Evolutionary conservation across 176 grass and related monocot species (phyloP).

Genomic region (Carex parvula): DNA sequence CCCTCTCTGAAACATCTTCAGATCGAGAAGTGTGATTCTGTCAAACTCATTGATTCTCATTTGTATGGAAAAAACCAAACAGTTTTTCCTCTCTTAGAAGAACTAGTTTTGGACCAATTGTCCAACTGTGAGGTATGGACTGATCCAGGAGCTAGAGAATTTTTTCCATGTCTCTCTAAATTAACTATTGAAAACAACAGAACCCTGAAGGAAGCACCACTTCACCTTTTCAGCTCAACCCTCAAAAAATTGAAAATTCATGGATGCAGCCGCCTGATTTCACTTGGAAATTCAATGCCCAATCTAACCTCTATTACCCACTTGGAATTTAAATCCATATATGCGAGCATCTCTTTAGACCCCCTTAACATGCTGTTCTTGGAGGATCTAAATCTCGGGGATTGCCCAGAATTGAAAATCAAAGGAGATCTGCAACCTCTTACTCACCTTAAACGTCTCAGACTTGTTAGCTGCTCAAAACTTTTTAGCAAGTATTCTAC

Average conservation of each 20-base stretch:
- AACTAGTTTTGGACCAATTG: no score
- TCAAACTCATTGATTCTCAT: no score
- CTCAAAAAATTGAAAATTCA: not conserved
- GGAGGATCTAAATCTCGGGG: not conserved
- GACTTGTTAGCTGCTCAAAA: not conserved
- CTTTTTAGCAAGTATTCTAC: not conserved
- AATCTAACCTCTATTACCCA: not conserved
- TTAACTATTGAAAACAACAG: not conserved
- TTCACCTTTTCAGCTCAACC: not conserved
- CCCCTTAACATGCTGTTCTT: not conserved
- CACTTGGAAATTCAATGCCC: not conserved
- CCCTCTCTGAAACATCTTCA: no score
- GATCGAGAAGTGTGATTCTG: accelerated
- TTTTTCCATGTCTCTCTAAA: not conserved
- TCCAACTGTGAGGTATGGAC: no score
- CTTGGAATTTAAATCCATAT: no score
- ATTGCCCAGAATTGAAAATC: not conserved
- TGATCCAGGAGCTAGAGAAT: no score
- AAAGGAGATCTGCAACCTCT: not conserved
- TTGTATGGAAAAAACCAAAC: no score
- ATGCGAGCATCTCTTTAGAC: not conserved
- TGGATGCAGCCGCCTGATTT: not conserved
- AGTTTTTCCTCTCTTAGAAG: no score
- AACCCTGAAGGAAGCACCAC: not conserved
- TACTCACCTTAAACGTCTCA: not conserved